A percentile compares a stretch with the other conserved stretches of the same genome.
Conservation (phyloP, 495 filamentous ascomycete species). For the Penicillium manginii region DNA sequence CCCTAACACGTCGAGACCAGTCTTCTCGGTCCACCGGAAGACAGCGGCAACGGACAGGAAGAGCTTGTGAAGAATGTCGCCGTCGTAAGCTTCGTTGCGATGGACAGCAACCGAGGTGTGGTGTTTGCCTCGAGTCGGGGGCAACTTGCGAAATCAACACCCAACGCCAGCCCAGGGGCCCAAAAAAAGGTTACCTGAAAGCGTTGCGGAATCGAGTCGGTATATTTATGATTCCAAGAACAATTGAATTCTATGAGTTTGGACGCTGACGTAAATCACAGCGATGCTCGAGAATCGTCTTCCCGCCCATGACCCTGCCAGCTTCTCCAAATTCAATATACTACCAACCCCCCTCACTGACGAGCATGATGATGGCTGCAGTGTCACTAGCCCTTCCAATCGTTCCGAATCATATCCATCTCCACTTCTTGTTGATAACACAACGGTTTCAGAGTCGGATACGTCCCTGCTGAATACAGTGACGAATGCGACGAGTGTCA, state of each 20-base stretch:
- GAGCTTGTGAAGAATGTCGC: constrained; percentile 48
- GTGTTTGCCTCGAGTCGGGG: constrained; percentile 47
- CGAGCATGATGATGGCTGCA: constrained; percentile 1
- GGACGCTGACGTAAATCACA: neutral
- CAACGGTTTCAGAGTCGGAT: neutral
- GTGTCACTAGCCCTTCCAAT: neutral
- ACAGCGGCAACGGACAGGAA: constrained; percentile 20
- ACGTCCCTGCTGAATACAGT: neutral
- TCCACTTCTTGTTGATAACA: neutral
- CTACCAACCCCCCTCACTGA: neutral
- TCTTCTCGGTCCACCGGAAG: neutral
- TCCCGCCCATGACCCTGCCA: neutral
- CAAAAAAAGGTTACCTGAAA: constrained; percentile 58
- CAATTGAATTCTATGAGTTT: neutral
- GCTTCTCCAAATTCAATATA: neutral
- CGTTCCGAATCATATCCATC: neutral
- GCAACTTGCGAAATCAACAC: constrained; percentile 52
- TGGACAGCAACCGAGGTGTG: constrained; percentile 53
- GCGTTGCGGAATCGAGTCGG: constrained; percentile 32
- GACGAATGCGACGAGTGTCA: neutral
- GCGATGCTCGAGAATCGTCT: constrained; percentile 8
- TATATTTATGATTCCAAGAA: neutral
- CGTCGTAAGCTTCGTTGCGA: constrained; percentile 53
- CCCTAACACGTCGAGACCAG: neutral
- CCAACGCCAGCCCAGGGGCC: constrained; percentile 49